Percentiles rank a stretch among this genome's conserved stretches.
These are phyloP conservation scores for Penicillium fuscoglaucum DNA, from an alignment of 2,329 filamentous ascomycete species.

Conservation along the genomic window DNA sequence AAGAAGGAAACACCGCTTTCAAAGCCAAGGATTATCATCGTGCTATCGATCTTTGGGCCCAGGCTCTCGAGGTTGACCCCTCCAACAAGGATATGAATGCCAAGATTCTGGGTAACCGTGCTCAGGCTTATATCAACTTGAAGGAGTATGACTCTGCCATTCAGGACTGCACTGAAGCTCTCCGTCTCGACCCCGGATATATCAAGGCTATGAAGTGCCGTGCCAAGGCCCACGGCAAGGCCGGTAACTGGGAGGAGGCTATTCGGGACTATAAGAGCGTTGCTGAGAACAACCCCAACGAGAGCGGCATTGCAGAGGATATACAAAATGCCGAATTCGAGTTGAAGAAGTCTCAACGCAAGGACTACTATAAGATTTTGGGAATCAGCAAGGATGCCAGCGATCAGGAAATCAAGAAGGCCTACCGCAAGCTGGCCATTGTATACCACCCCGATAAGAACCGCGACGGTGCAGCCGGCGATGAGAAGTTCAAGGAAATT, in stretches of 20 bases:
- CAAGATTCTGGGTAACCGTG: constrained; percentile 91
- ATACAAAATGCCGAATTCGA: constrained; percentile 89
- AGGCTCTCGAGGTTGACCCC: constrained; percentile 82
- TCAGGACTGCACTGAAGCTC: constrained; percentile 79
- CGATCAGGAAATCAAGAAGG: constrained; percentile 89
- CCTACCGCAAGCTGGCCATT: constrained; percentile 92
- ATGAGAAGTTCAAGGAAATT: constrained; percentile 96
- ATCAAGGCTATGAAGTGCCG: constrained; percentile 90
- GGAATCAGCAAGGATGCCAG: constrained; percentile 81
- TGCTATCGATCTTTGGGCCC: constrained; percentile 80
- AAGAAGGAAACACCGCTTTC: constrained; percentile 87
- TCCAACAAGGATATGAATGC: constrained; percentile 89
- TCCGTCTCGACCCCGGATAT: constrained; percentile 80
- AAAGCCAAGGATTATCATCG: constrained; percentile 77
- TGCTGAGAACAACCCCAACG: constrained; percentile 77
- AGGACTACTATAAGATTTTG: constrained; percentile 99
- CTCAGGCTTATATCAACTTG: constrained; percentile 74
- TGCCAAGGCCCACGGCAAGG: constrained; percentile 82
- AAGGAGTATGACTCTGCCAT: constrained; percentile 83
- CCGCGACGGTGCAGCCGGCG: constrained; percentile 71
- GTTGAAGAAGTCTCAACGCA: constrained; percentile 94
- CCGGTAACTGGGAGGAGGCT: constrained; percentile 89
- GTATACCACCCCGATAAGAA: constrained; percentile 98
- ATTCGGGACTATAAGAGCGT: constrained; percentile 86
- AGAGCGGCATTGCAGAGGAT: constrained; percentile 78